A percentile compares a stretch with the other conserved stretches of the same genome.
phyloP scores from a whole-genome alignment of 2,329 filamentous ascomycete species.

The Aspergillus latus region DNA sequence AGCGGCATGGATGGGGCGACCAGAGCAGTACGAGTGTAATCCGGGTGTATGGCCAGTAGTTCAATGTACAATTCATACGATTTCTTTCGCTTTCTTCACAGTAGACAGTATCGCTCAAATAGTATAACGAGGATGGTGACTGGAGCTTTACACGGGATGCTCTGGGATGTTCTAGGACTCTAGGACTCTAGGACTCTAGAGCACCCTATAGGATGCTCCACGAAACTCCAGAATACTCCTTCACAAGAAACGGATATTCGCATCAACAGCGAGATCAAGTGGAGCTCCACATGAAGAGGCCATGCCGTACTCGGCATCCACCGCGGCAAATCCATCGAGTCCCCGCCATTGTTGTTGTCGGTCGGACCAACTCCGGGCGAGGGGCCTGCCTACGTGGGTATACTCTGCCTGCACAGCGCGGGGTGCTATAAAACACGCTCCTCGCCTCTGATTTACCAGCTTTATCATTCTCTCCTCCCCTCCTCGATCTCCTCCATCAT shows the following conservation, averaged over 20 bases:
- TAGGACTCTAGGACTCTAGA: too few species aligned
- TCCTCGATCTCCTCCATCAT: neutral
- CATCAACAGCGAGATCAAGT: neutral
- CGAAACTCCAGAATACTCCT: too few species aligned
- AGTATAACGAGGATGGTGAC: too few species aligned
- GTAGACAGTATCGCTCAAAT: neutral
- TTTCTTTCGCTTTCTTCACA: neutral
- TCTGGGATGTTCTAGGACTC: too few species aligned
- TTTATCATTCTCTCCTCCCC: neutral
- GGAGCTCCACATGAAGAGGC: neutral
- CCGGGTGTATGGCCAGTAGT: constrained; percentile 29
- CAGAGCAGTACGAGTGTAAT: constrained; percentile 35
- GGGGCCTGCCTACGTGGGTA: too few species aligned
- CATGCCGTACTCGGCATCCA: neutral
- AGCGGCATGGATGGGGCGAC: constrained; percentile 31
- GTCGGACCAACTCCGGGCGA: constrained; percentile 21
- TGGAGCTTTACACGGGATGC: too few species aligned
- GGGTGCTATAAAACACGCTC: neutral
- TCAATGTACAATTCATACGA: neutral
- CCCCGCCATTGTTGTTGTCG: constrained; percentile 1
- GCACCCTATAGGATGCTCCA: too few species aligned
- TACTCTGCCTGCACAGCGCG: neutral
- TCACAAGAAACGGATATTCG: too few species aligned
- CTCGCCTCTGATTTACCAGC: neutral
- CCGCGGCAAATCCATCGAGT: neutral